Conservation (phyloP, 2,329 filamentous ascomycete genomes). For the Stenocarpella maydis region DNA sequence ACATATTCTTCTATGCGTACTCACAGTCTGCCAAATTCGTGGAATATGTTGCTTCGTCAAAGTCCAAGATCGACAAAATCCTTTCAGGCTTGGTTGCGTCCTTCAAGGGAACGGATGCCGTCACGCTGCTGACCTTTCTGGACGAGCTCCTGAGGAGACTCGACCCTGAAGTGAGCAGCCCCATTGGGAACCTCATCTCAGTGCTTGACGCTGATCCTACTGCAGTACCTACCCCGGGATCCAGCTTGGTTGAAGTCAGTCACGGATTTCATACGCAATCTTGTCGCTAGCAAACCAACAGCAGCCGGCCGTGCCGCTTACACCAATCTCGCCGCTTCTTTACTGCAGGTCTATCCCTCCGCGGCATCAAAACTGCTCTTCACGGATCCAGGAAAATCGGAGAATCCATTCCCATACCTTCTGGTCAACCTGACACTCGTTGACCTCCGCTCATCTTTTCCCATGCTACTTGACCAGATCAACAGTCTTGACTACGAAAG, state of each 20-base stretch:
- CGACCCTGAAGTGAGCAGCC: conserved; percentile 53
- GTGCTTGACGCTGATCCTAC: conserved; percentile 21
- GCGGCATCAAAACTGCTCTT: conserved; percentile 61
- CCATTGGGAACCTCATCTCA: background rate
- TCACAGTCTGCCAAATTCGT: conserved; percentile 53
- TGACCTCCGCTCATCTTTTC: conserved; percentile 70
- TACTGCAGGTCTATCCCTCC: conserved; percentile 64
- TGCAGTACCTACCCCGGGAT: conserved; percentile 56
- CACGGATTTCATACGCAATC: conserved; percentile 57
- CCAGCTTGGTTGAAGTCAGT: conserved; percentile 63
- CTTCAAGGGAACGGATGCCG: conserved; percentile 67
- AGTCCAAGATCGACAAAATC: conserved; percentile 54
- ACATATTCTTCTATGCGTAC: conserved; percentile 66
- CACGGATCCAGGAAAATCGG: conserved; percentile 47
- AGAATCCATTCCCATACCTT: conserved; percentile 67
- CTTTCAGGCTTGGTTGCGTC: conserved; percentile 59
- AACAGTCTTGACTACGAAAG: conserved; percentile 61
- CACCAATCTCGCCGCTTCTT: conserved; percentile 63
- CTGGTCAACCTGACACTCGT: conserved; percentile 72
- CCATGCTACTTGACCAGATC: conserved; percentile 65
- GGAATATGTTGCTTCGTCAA: conserved; percentile 44
- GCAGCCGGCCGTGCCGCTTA: conserved; percentile 64
- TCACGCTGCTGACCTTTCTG: conserved; percentile 67
- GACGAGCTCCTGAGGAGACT: conserved; percentile 60
- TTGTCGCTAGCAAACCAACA: conserved; percentile 64